Evolutionary conservation across 805 yeast species (phyloP), one percentile per base, ranked within the genome.

Genomic region (Ogataea chonburiensis): DNA sequence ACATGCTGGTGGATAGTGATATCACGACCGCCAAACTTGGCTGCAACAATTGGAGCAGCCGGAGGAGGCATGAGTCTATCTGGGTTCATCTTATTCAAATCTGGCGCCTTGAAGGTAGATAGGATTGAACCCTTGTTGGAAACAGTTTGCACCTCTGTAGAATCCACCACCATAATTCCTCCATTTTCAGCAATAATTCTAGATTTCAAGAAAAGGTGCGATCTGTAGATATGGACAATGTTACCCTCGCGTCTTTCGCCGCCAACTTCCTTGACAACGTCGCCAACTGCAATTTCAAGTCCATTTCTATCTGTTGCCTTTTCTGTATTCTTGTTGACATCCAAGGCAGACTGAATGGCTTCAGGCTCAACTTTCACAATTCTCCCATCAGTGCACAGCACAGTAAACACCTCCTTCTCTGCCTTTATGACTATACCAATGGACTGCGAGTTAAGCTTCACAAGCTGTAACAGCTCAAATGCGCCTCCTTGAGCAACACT

Each of bases 361-460:
- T 84, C 75, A 17, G 96, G 94, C 19, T 81, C 73, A 17, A 87
- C 75, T 3, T 78, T 72, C 20, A 81, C 58, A 3, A 80, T 68
- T 53, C 87, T 77, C 18, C 96, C 96, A 52, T 86, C 89, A 19
- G 88, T 81, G 23, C 86, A 77, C 38, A 93, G 67, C 11, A 93
- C 81, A 20, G 83, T 78, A 56, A 86, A 86, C 11, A 85, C 70
- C 46, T 86, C 95, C 49, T 88, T 85, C 53, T 93, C 98, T 7
- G 95, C 91, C 48, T 81, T 83, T 41, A 89, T 80, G 43, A 93
- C 79, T 54, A 93, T 85, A 48, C 96, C 98, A 17, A 88, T 95
- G 7, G 77, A 74, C 34, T 83, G 83, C 1, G 94, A 82, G 61
- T 85, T 87, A 45, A 93, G 66, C 59, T 87, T 91, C 24, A 93